These are phyloP conservation scores for Pyrenochaeta sp. DNA, from an alignment of 2,329 filamentous ascomycete genomes.

Conservation along the genomic window DNA sequence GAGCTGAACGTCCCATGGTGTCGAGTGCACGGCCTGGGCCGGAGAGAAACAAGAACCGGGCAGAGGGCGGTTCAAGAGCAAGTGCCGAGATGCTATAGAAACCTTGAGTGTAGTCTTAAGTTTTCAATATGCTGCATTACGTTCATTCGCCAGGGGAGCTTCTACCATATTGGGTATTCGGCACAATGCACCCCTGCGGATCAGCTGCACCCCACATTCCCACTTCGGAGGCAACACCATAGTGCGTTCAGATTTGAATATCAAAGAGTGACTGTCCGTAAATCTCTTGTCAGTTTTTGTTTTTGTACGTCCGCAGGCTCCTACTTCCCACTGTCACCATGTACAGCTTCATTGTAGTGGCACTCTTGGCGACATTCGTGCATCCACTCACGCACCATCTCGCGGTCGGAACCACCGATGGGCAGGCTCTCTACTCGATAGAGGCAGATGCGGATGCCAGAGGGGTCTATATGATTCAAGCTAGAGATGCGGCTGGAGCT, in stretches of 20 bases:
- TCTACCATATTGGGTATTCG: slow-evolving; percentile 19
- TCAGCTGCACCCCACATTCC: slow-evolving; percentile 27
- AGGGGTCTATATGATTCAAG: slow-evolving; percentile 16
- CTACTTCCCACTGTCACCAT: slow-evolving; percentile 5
- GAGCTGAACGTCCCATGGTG: neutral
- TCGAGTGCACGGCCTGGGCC: neutral
- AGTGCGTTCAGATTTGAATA: neutral
- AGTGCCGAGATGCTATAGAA: slow-evolving; percentile 1
- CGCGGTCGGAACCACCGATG: slow-evolving; percentile 26
- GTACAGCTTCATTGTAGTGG: slow-evolving; percentile 10
- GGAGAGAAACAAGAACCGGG: neutral
- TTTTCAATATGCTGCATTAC: slow-evolving; percentile 8
- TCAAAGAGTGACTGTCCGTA: neutral
- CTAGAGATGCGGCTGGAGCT: slow-evolving; percentile 18
- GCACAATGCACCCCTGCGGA: slow-evolving; percentile 6
- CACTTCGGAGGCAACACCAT: neutral
- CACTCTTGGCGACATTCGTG: slow-evolving; percentile 12
- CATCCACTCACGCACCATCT: slow-evolving; percentile 26
- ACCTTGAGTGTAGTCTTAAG: neutral
- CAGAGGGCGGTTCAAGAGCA: neutral
- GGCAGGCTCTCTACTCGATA: slow-evolving; percentile 22
- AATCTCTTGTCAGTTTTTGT: neutral
- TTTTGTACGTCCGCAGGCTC: neutral
- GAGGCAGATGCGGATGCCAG: slow-evolving; percentile 24
- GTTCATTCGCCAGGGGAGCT: slow-evolving; percentile 14